These are phyloP conservation scores for Rhodotorula sp. DNA, from an alignment of 1,284 basidiomycete species.

Conservation along the genomic window DNA sequence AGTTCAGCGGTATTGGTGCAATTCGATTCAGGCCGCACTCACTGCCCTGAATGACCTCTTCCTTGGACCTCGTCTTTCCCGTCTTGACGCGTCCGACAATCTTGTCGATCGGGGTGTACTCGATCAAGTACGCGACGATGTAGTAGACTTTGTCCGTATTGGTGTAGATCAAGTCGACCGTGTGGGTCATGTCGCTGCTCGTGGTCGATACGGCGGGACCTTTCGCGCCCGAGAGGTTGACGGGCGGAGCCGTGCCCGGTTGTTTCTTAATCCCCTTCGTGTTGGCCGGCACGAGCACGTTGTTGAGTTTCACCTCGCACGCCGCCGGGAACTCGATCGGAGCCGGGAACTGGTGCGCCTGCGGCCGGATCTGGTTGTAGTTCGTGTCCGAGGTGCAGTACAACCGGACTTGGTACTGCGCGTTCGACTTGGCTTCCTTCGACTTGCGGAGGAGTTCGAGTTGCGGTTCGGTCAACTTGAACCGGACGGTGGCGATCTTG, in stretches of 20 bases:
- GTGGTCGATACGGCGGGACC: conserved; percentile 17
- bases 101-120: conserved; percentile 64
- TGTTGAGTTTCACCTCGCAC: conserved; percentile 86
- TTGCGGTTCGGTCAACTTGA: conserved; percentile 65
- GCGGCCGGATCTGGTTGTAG: conserved; percentile 59
- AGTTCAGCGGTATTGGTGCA: too few relatives aligned
- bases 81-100: conserved; percentile 67
- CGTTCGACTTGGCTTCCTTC: conserved; percentile 52
- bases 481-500: conserved; percentile 61
- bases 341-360: conserved; percentile 44
- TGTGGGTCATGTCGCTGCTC: conserved; percentile 56
- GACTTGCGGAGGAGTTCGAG: conserved; percentile 57
- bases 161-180: conserved; percentile 82
- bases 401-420: conserved; percentile 75
- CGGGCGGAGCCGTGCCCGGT: conserved; percentile 90
- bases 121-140: conserved; percentile 77
- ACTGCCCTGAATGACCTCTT: conserved; percentile 70
- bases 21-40: conserved; percentile 7
- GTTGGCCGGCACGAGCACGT: conserved; percentile 67
- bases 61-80: conserved; percentile 63
- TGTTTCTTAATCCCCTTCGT: conserved; percentile 93
- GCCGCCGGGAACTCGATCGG: conserved; percentile 89
- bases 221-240: conserved; percentile 63
- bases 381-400: conserved; percentile 91
- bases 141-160: conserved; percentile 75